A percentile compares a stretch with the other conserved stretches of the same genome.
These are phyloP conservation scores for Arabidopsis suecica DNA, from an alignment of 345 rosid genomes.

Conservation along the genomic window DNA sequence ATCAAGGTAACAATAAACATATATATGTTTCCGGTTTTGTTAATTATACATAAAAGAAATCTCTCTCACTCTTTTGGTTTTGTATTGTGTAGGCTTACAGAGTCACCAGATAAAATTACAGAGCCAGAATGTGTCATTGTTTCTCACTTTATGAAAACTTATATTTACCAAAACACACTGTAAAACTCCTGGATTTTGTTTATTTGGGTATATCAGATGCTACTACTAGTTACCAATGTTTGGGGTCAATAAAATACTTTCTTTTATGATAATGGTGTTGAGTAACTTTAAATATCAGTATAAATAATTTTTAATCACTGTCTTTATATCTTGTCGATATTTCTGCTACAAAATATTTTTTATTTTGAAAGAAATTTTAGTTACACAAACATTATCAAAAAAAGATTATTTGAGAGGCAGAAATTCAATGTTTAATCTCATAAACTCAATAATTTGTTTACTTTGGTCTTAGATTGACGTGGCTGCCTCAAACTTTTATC, in stretches of 20 bases:
- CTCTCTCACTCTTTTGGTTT: neutral
- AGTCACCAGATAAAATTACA: conserved; percentile 52
- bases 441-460: neutral
- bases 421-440: too few species aligned
- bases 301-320: too few species aligned
- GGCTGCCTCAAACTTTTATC: conserved; percentile 22
- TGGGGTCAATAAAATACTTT: neutral
- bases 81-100: conserved; percentile 57
- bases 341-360: too few species aligned
- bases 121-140: conserved; percentile 7
- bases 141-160: neutral
- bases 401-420: too few species aligned
- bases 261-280: too few species aligned
- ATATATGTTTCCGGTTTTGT: conserved; percentile 11
- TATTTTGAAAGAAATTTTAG: too few species aligned
- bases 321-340: too few species aligned
- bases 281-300: too few species aligned
- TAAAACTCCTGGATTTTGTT: neutral
- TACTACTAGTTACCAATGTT: neutral
- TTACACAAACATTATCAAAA: too few species aligned
- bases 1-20: conserved; percentile 63
- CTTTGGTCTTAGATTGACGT: conserved; percentile 24
- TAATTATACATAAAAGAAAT: neutral
- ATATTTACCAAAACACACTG: neutral
- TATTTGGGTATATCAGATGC: neutral